Conservation (phyloP, 176 grass and related monocot species). For the Triticum timopheevii region DNA sequence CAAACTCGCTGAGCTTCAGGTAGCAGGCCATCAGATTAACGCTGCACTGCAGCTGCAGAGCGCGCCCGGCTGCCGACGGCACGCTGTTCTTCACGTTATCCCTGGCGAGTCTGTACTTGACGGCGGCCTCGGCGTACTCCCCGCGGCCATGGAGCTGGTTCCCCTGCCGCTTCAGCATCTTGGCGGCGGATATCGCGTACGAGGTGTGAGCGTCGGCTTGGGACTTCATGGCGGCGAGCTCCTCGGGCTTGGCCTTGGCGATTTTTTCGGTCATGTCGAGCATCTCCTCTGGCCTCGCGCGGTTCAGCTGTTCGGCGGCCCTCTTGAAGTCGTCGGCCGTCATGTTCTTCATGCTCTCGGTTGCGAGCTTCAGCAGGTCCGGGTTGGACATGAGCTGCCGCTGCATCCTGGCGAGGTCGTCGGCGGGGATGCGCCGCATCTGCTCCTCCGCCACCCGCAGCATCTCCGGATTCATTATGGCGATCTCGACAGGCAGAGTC, state of each 20-base stretch:
- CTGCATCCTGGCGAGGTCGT: slow-evolving; percentile 71
- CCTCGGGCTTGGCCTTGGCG: slow-evolving; percentile 65
- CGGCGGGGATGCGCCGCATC: slow-evolving; percentile 82
- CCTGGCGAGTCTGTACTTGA: slow-evolving; percentile 86
- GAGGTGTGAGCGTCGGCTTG: slow-evolving; percentile 71
- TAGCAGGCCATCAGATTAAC: slow-evolving; percentile 98
- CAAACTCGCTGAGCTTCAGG: slow-evolving; percentile 61
- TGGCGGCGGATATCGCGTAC: slow-evolving; percentile 61
- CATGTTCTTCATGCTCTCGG: slow-evolving; percentile 93
- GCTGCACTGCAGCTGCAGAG: slow-evolving; percentile 69
- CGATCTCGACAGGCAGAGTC: neutral
- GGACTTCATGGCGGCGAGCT: slow-evolving; percentile 77
- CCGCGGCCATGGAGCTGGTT: slow-evolving; percentile 69
- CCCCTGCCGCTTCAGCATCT: slow-evolving; percentile 84
- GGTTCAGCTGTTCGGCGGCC: slow-evolving; percentile 75
- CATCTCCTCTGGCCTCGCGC: slow-evolving; percentile 76
- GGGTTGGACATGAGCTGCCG: slow-evolving; percentile 97
- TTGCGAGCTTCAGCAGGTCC: slow-evolving; percentile 60
- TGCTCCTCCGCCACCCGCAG: slow-evolving; percentile 91
- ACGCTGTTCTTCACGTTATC: slow-evolving; percentile 55
- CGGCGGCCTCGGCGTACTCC: slow-evolving; percentile 64
- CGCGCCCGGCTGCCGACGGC: slow-evolving; percentile 35
- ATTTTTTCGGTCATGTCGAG: slow-evolving; percentile 69
- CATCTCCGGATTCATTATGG: slow-evolving; percentile 89
- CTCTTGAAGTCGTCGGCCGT: slow-evolving; percentile 64